Base-by-base conservation (phyloP, 305 asterid species). In the Fraxinus sp. region DNA sequence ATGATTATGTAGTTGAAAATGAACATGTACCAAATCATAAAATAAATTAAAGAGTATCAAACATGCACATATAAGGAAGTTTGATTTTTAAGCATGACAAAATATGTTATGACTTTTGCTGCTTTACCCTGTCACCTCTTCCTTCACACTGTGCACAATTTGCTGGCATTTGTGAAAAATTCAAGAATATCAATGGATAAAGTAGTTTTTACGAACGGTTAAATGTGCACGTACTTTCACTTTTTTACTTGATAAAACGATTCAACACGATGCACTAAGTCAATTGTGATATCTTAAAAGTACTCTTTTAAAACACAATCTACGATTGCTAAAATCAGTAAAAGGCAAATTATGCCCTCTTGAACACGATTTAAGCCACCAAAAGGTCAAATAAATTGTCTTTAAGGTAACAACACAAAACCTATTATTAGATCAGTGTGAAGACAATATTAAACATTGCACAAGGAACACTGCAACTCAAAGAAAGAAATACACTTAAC, bases 391-490 rank as follows among this genome's bases (percentile, higher is more conserved):
- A 4, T n/a, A 55, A 55, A 55, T 55, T 55, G 66, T n/a, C 66
- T 55, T n/a, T 59, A 85, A 26, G 18, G n/a, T 11, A 77, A 79
- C 79, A 75, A 75, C 55, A 74, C 41, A 77, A 81, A 70, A 79
- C 64, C 28, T 77, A 75, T 75, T 26, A 66, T 43, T 77, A 20
- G 55, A 64, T 83, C 72, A 77, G 81, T n/a, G 24, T 79, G 78
- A 37, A 83, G 77, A 36, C 81, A 84, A 52, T 64, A 72, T 72
- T 32, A 79, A 68, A 81, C 39, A 77, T 52, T 52, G 66, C 70
- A 82, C 85, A 66, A 77, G 62, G 80, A 86, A 81, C 28, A 6
- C 20, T 7, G 37, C 71, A 20, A 39, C 87, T 71, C 22, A 84
- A 82, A 80, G 41, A 70, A 82, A 80, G 74, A 70, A 39, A 39